A percentile compares a stretch with the other conserved stretches of the same genome.
phyloP scores from a whole-genome alignment of 2,329 filamentous ascomycete genomes.

The Fusarium globosum region DNA sequence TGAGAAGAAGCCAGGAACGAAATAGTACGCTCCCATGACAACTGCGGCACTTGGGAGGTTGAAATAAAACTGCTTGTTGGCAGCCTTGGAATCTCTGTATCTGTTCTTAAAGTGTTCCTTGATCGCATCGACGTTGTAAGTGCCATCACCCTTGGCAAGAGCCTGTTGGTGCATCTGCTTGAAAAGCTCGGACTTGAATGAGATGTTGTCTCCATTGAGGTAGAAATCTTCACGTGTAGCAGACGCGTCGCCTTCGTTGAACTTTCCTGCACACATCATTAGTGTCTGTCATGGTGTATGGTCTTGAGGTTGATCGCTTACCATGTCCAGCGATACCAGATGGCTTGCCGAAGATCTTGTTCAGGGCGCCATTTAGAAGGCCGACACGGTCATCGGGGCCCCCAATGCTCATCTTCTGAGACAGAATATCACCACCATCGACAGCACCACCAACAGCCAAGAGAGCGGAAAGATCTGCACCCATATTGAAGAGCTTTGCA shows the following conservation, averaged over 20 bases:
- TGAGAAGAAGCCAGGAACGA: conserved; percentile 30
- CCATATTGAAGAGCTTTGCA: conserved; percentile 29
- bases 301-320: accelerated
- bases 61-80: conserved; percentile 30
- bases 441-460: conserved; percentile 16
- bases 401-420: conserved; percentile 31
- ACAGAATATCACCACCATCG: conserved; percentile 21
- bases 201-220: conserved; percentile 24
- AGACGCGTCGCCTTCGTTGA: conserved; percentile 30
- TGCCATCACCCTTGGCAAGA: conserved; percentile 21
- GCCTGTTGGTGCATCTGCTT: conserved; percentile 27
- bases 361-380: conserved; percentile 11
- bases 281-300: not conserved
- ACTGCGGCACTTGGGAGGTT: conserved; percentile 13
- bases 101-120: conserved; percentile 33
- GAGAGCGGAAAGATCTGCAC: conserved; percentile 15
- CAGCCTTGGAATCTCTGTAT: conserved; percentile 17
- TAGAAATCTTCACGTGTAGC: conserved; percentile 30
- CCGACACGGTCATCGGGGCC: conserved; percentile 17
- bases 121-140: conserved; percentile 23
- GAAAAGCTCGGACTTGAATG: conserved; percentile 15
- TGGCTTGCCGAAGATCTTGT: conserved; percentile 29
- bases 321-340: conserved; percentile 26
- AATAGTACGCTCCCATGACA: conserved; percentile 32
- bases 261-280: not conserved